Conservation (phyloP, 2,329 filamentous ascomycete genomes). For the Sclerotinia trifoliorum region DNA sequence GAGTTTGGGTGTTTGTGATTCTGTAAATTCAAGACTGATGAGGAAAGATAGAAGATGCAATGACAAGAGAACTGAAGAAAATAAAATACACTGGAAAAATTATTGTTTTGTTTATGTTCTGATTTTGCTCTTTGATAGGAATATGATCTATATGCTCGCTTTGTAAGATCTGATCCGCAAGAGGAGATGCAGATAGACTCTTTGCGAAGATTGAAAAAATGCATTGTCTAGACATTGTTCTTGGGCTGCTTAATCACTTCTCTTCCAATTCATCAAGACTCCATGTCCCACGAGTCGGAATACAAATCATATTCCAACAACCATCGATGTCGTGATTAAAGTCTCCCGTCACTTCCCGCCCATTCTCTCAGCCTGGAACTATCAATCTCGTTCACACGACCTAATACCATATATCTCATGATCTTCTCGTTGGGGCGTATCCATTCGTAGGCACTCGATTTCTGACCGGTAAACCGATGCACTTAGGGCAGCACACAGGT, state of each 20-base stretch:
- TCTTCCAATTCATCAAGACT: background rate
- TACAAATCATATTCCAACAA: background rate
- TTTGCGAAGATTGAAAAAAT: background rate
- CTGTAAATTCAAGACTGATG: background rate
- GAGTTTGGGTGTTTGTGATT: background rate
- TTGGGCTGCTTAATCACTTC: background rate
- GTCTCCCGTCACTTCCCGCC: background rate
- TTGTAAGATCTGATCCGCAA: no score
- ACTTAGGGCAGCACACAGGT: slow-evolving; percentile 10
- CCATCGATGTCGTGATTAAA: background rate
- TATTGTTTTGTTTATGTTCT: background rate
- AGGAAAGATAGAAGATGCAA: background rate
- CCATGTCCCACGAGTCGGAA: background rate
- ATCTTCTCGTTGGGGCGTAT: background rate
- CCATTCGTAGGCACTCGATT: background rate
- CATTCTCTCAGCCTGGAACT: background rate
- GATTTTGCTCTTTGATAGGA: background rate
- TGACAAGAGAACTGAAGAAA: background rate
- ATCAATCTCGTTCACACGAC: background rate
- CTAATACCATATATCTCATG: background rate
- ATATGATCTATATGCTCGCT: no score
- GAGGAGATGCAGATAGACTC: no score
- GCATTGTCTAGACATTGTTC: background rate
- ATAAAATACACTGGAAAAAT: background rate
- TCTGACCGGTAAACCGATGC: background rate